Conservation (phyloP, 371 early-diverging fungal species). For the Nematocida homosporus region DNA sequence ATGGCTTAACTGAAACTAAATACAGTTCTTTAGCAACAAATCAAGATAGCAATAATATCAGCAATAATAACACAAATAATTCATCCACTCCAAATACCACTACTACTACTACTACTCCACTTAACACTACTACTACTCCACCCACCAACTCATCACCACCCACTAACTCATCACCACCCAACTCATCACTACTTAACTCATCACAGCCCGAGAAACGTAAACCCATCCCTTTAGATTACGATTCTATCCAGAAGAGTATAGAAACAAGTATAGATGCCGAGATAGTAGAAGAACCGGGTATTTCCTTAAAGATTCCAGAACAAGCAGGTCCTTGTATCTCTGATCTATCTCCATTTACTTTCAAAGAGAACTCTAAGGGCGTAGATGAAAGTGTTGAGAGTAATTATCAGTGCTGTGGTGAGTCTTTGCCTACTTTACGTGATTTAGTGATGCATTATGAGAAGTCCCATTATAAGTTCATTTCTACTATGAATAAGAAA, state of each 20-base stretch:
- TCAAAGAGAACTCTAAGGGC: conserved; percentile 26
- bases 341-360: conserved; percentile 47
- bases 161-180: no score
- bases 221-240: conserved; percentile 51
- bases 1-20: not conserved
- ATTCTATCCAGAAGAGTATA: conserved; percentile 39
- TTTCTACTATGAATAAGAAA: conserved; percentile 33
- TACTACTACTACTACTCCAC: no score
- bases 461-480: conserved; percentile 48
- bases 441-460: conserved; percentile 54
- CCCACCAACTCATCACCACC: no score
- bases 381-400: conserved; percentile 37
- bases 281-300: conserved; percentile 36
- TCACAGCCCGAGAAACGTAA: conserved; percentile 47
- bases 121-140: no score
- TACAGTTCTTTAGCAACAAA: not conserved
- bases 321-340: not conserved
- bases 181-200: no score
- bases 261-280: conserved; percentile 40
- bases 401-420: conserved; percentile 56
- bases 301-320: conserved; percentile 51
- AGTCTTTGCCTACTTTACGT: conserved; percentile 43
- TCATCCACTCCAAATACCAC: no score
- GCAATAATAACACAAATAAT: no score
- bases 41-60: not conserved